A percentile compares a stretch with the other conserved stretches of the same genome.
phyloP scores from a whole-genome alignment of 352 stramenopile species.

The Proteromonas lacertae region DNA sequence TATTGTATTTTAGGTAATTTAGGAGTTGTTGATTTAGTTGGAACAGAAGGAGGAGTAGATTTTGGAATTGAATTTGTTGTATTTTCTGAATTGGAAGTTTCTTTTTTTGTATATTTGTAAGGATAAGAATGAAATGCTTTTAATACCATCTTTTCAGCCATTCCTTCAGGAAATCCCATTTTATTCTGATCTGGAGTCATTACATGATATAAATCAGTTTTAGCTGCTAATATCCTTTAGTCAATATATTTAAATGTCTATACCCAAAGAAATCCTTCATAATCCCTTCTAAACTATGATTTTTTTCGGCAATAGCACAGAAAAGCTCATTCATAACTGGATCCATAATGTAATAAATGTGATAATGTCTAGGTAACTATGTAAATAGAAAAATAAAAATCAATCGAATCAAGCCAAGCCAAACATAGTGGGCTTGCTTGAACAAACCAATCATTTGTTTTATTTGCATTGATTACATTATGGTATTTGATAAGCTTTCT shows the following conservation, averaged over 20 bases:
- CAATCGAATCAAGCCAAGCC: too few species aligned
- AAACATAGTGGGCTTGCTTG: too few species aligned
- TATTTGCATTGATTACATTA: too few species aligned
- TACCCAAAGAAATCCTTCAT: conserved; percentile 26
- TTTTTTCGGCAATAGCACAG: conserved; percentile 7
- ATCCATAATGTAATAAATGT: too few species aligned
- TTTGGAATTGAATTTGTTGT: conserved; percentile 3
- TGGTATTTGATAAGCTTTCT: too few species aligned
- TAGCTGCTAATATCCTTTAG: too few species aligned
- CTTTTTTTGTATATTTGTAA: conserved; percentile 6
- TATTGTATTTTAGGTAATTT: conserved; percentile 8
- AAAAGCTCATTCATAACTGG: conserved; percentile 15
- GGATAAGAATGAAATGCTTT: conserved; percentile 29
- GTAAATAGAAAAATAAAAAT: too few species aligned
- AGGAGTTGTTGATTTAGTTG: not conserved
- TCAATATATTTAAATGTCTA: conserved; percentile 21
- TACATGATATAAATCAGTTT: conserved; percentile 2
- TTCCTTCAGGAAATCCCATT: conserved; percentile 30
- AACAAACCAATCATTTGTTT: too few species aligned
- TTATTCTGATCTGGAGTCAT: not conserved
- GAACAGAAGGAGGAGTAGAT: not conserved
- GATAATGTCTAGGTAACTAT: too few species aligned
- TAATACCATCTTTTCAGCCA: conserved; percentile 30
- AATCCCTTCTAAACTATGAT: conserved; percentile 11
- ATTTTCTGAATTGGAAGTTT: not conserved